Percentiles rank a stretch among this genome's conserved stretches.
phyloP scores from a whole-genome alignment of 2,329 filamentous ascomycete species.

The Fusarium ramigenum region DNA sequence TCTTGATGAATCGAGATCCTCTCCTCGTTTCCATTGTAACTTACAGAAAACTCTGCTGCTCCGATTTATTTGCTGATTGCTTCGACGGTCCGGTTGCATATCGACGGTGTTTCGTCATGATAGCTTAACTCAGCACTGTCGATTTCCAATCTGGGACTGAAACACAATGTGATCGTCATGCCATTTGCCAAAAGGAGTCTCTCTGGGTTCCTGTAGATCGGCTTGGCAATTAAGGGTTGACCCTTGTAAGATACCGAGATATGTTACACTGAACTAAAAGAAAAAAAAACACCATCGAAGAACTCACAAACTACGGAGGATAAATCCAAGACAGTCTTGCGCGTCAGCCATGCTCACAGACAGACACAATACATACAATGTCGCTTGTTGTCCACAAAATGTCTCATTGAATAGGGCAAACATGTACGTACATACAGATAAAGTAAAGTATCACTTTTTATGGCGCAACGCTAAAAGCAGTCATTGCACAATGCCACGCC shows the following conservation, averaged over 20 bases:
- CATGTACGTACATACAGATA: neutral
- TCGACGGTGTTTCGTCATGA: neutral
- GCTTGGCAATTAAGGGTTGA: slow-evolving; percentile 23
- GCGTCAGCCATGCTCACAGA: slow-evolving; percentile 1
- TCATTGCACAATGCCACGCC: slow-evolving; percentile 2
- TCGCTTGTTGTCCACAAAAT: neutral
- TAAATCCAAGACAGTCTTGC: slow-evolving; percentile 21
- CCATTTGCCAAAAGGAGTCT: neutral
- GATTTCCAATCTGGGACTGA: neutral
- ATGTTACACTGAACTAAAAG: slow-evolving; percentile 12
- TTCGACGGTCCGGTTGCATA: slow-evolving; percentile 1
- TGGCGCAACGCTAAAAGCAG: slow-evolving; percentile 9
- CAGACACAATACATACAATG: neutral
- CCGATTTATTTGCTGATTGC: neutral
- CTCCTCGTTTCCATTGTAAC: neutral
- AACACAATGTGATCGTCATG: slow-evolving; percentile 7
- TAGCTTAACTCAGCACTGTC: neutral
- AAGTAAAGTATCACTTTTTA: neutral
- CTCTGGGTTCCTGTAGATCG: slow-evolving; percentile 34
- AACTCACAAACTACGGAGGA: slow-evolving; percentile 8
- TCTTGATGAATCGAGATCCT: slow-evolving; percentile 4
- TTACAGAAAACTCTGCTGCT: neutral
- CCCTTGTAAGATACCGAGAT: neutral
- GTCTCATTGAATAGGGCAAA: neutral
- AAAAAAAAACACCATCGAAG: neutral